Percentiles rank a stretch among this genome's conserved stretches.
These are phyloP conservation scores for Diddensiella transvaalensis DNA, from an alignment of 805 yeast genomes.

Conservation along the genomic window DNA sequence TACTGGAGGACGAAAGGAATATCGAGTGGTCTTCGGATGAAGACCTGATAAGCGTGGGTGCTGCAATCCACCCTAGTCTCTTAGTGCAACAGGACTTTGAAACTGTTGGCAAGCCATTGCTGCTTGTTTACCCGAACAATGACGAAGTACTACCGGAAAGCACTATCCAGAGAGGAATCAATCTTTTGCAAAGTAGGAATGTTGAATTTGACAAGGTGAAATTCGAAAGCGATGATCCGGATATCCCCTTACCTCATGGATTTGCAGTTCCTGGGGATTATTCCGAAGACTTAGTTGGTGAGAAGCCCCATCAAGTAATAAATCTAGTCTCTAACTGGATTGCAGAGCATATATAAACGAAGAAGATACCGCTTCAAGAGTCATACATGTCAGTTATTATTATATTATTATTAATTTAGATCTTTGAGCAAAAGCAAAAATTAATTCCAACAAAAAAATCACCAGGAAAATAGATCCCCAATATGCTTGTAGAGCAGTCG, in stretches of 20 bases:
- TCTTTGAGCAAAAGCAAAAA: too few relatives aligned
- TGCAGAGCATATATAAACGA: conserved; percentile 7
- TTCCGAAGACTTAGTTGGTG: conserved; percentile 32
- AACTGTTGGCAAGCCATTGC: conserved; percentile 28
- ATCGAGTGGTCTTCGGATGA: conserved; percentile 27
- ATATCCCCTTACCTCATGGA: conserved; percentile 40
- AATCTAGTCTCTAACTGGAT: conserved; percentile 18
- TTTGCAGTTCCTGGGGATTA: conserved; percentile 42
- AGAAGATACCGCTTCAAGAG: too few relatives aligned
- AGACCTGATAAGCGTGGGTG: conserved; percentile 28
- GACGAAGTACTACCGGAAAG: conserved; percentile 29
- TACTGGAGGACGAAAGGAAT: conserved; percentile 25
- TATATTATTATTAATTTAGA: too few relatives aligned
- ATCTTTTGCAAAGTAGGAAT: conserved; percentile 13
- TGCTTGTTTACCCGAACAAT: conserved; percentile 25
- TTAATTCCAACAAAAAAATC: background rate
- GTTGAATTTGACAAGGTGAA: conserved; percentile 19
- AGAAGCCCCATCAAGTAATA: conserved; percentile 30
- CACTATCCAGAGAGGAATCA: conserved; percentile 21
- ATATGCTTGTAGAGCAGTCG: conserved; percentile 16
- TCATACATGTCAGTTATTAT: too few relatives aligned
- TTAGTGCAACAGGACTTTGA: conserved; percentile 27
- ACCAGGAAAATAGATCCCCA: conserved; percentile 6
- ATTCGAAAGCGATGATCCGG: conserved; percentile 22
- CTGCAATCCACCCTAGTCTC: conserved; percentile 31